Evolutionary conservation across 805 yeast genomes (phyloP).

Genomic region (Yarrowia sp.): DNA sequence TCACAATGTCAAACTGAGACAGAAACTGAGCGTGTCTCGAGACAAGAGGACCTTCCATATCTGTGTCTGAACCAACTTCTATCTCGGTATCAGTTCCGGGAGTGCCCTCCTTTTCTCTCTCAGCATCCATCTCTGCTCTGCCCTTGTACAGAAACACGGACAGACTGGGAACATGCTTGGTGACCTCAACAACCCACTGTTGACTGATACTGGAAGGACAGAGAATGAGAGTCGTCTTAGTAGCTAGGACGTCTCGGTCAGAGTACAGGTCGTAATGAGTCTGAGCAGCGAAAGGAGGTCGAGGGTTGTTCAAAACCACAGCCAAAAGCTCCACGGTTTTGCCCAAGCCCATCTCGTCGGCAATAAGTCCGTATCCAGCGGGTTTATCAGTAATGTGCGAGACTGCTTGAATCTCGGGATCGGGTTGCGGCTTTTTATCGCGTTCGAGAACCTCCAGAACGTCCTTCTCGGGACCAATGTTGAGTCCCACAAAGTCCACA

Average conservation of each 20-base stretch:
- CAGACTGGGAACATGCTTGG: constrained; percentile 56
- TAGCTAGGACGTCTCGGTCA: constrained; percentile 47
- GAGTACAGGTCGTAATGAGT: constrained; percentile 42
- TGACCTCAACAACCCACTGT: constrained; percentile 84
- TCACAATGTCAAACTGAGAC: constrained; percentile 66
- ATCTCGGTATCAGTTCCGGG: background rate
- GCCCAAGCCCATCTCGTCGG: constrained; percentile 98
- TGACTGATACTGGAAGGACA: constrained; percentile 80
- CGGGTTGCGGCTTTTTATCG: background rate
- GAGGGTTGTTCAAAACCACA: constrained; percentile 57
- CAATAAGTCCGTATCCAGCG: constrained; percentile 66
- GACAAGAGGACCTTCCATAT: background rate
- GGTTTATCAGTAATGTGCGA: background rate
- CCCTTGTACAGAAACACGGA: constrained; percentile 67
- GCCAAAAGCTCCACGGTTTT: constrained; percentile 85
- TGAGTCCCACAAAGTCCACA: constrained; percentile 26
- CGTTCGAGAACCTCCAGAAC: background rate
- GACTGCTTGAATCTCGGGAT: background rate
- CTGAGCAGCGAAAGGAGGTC: constrained; percentile 40
- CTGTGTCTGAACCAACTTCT: background rate
- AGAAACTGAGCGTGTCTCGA: constrained; percentile 51
- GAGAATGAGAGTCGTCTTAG: constrained; percentile 74
- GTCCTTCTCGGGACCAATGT: background rate
- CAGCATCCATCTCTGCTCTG: constrained; percentile 31
- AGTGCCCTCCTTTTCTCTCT: background rate